phyloP scores from a whole-genome alignment of 257 asterid species.

The Petunia secreta region DNA sequence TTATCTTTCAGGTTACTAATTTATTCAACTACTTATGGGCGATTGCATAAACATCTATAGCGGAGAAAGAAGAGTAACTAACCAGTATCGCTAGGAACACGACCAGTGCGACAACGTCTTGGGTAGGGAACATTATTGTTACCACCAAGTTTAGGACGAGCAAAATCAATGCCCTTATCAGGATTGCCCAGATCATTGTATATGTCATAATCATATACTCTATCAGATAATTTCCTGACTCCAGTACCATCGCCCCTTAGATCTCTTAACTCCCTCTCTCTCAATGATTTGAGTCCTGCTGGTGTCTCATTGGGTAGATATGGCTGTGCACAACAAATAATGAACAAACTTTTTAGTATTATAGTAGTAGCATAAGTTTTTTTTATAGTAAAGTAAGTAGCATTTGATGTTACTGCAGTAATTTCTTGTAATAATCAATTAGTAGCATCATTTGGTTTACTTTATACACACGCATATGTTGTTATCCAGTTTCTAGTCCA shows the following conservation, averaged over 20 bases:
- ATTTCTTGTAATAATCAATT: no score
- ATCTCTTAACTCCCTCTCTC: conserved; percentile 80
- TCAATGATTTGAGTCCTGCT: conserved; percentile 67
- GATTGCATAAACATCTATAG: no score
- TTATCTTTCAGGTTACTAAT: no score
- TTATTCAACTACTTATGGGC: no score
- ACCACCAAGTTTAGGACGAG: conserved; percentile 85
- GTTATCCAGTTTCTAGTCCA: no score
- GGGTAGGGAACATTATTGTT: conserved; percentile 64
- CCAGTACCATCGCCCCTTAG: conserved; percentile 88
- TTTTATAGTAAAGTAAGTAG: no score
- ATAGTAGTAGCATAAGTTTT: no score
- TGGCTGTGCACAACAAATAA: conserved; percentile 54
- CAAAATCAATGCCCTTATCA: conserved; percentile 77
- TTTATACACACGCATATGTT: no score
- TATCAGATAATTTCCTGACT: conserved; percentile 69
- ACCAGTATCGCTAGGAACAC: conserved; percentile 78
- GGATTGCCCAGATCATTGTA: conserved; percentile 98
- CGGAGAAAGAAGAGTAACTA: conserved; percentile 21
- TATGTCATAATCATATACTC: conserved; percentile 78
- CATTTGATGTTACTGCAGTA: no score
- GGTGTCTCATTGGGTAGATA: conserved; percentile 92
- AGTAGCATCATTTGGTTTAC: no score
- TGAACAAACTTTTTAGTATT: neutral
- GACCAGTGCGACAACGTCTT: conserved; percentile 92